Base-by-base conservation (phyloP, 2,329 filamentous ascomycete species). In the Fusarium veterinarium region DNA sequence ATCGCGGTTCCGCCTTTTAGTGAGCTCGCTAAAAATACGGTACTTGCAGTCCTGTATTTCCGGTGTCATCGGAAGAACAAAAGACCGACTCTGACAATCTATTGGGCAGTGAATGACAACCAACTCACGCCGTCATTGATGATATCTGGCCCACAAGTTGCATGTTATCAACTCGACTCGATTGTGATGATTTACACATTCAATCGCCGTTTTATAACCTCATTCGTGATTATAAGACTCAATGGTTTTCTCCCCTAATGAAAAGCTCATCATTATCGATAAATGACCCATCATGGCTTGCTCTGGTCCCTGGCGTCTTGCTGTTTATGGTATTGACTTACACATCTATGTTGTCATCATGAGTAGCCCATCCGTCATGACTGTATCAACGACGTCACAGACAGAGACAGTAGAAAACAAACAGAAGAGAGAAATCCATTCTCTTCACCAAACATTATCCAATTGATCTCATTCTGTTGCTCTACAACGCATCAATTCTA, bases 1-100 rank as follows among this genome's bases (percentile, higher is more conserved):
- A 74, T 62, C 75, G 75, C 75, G 75, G 75, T 75, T 76, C 75
- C 75, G 75, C 69, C 64, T 60, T 71, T 73, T 74, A 69, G 72
- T 62, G 48, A 58, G 48, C 42, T 48, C 41, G 40, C 35, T 60
- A 49, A 33, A n/a, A 48, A n/a, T 58, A n/a, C 48, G 17, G 48
- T 25, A 61, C 30, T 68, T 59, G 30, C 16, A 45, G 31, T 37
- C 28, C 20, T 17, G 20, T 33, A 48, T 49, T 49, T 35, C 51
- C 23, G 53, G 51, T 46, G 31, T 23, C 17, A 13, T 11, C 49
- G 70, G 70, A 67, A 57, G 19, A 73, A 67, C 14, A 51, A 62
- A 67, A 40, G 10, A 5, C 67, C 70, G 57, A 23, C 3, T 4
- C 28, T 3, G n/a, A 3, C 2, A 19, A 37, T 16, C n/a, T 20